Evolutionary conservation across 768 basidiomycete genomes (phyloP).

Genomic region (Lentinula sp.): DNA sequence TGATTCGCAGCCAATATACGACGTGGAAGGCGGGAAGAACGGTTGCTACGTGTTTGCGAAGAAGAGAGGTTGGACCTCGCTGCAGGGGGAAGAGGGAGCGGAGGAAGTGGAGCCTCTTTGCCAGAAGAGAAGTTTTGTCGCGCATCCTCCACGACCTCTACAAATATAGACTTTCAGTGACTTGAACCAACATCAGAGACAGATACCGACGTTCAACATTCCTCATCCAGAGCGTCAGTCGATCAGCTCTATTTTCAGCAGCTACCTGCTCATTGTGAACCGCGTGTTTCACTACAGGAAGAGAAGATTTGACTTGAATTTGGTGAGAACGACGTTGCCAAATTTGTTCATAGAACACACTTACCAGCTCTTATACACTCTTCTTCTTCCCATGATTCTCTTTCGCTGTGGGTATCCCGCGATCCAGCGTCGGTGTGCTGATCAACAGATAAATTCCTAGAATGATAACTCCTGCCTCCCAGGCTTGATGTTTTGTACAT

Average conservation of each 20-base stretch:
- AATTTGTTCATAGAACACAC: constrained; percentile 5
- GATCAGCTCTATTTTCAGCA: constrained; percentile 51
- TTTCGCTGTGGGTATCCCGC: constrained; percentile 17
- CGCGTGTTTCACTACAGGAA: constrained; percentile 49
- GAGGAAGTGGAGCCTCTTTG: constrained; percentile 43
- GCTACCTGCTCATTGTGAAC: constrained; percentile 46
- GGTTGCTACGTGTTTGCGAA: constrained; percentile 34
- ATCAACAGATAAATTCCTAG: constrained; percentile 36
- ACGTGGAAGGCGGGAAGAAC: constrained; percentile 53
- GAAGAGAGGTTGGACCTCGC: constrained; percentile 32
- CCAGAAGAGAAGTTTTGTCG: constrained; percentile 66
- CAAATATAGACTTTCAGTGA: constrained; percentile 12
- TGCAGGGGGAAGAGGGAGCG: constrained; percentile 57
- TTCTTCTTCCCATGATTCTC: constrained; percentile 48
- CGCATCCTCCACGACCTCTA: constrained; percentile 80
- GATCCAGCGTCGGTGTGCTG: constrained; percentile 21
- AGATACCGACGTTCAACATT: constrained; percentile 71
- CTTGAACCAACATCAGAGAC: background rate
- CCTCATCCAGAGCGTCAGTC: constrained; percentile 78
- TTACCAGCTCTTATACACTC: constrained; percentile 37
- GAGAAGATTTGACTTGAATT: constrained; percentile 39
- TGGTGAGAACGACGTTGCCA: background rate
- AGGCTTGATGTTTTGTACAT: constrained; percentile 61
- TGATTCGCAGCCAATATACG: constrained; percentile 61
- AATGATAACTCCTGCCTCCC: constrained; percentile 37